Conservation (phyloP, 257 asterid species). For the Solanum medicagineum region DNA sequence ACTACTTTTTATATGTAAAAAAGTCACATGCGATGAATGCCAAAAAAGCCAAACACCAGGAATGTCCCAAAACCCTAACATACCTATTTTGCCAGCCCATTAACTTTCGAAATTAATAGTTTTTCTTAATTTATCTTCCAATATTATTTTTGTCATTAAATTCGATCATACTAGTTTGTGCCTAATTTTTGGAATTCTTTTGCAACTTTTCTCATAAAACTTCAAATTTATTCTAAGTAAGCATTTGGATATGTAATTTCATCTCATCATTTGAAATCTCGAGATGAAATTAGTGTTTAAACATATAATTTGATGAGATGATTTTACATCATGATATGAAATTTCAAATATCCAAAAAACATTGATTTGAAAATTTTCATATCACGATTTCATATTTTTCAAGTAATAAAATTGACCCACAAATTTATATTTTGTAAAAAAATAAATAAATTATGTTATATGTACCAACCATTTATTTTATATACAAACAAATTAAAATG, state of each 20-base stretch:
- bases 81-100: neutral
- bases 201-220: neutral
- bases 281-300: neutral
- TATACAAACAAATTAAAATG: neutral
- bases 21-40: neutral
- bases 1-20: neutral
- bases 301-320: neutral
- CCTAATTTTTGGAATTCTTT: neutral
- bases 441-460: too few species aligned
- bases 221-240: neutral
- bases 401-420: neutral
- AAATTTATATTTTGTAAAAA: too few species aligned
- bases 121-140: neutral
- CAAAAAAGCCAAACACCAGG: neutral
- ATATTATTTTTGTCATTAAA: neutral
- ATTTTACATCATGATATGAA: too few species aligned
- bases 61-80: neutral
- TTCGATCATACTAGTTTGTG: neutral
- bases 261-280: neutral
- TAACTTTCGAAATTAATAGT: neutral
- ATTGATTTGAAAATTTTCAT: neutral
- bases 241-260: neutral
- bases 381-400: neutral
- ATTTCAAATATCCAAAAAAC: too few species aligned
- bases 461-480: neutral